These are phyloP conservation scores for Yarrowia sp. DNA, from an alignment of 805 yeast species.

Conservation along the genomic window DNA sequence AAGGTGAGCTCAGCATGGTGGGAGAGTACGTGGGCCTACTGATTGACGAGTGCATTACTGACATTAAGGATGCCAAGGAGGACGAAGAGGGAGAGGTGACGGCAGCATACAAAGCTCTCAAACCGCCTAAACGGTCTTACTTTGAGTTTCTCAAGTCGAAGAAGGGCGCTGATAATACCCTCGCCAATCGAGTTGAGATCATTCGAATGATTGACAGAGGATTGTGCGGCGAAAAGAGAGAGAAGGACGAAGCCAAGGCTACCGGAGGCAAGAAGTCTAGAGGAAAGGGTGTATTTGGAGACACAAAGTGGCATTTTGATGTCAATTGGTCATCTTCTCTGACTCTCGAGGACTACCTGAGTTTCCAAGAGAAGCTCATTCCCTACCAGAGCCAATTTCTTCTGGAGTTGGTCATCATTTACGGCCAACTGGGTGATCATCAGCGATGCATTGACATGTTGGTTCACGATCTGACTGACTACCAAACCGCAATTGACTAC, in stretches of 20 bases:
- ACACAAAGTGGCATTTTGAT: constrained; percentile 19
- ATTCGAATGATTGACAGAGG: constrained; percentile 24
- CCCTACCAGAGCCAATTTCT: constrained; percentile 40
- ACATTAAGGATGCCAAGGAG: constrained; percentile 39
- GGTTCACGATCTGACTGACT: constrained; percentile 49
- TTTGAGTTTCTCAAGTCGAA: constrained; percentile 44
- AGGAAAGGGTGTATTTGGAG: constrained; percentile 17
- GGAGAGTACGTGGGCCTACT: constrained; percentile 49
- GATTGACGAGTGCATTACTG: constrained; percentile 42
- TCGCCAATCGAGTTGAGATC: constrained; percentile 7
- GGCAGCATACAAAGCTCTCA: constrained; percentile 43
- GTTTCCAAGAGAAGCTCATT: constrained; percentile 10
- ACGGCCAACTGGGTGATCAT: constrained; percentile 49
- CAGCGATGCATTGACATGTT: constrained; percentile 49
- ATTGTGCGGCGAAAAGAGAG: constrained; percentile 6
- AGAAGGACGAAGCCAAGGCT: neutral
- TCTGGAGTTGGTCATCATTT: constrained; percentile 50
- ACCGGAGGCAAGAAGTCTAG: neutral
- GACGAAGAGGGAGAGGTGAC: constrained; percentile 12
- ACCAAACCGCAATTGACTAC: constrained; percentile 48
- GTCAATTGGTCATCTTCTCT: constrained; percentile 18
- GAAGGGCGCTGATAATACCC: constrained; percentile 2
- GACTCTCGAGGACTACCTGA: constrained; percentile 14
- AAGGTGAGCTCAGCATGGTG: constrained; percentile 44
- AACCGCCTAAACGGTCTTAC: constrained; percentile 50